Conservation (phyloP, 2,329 filamentous ascomycete genomes). For the Paraphaeosphaeria minitans region DNA sequence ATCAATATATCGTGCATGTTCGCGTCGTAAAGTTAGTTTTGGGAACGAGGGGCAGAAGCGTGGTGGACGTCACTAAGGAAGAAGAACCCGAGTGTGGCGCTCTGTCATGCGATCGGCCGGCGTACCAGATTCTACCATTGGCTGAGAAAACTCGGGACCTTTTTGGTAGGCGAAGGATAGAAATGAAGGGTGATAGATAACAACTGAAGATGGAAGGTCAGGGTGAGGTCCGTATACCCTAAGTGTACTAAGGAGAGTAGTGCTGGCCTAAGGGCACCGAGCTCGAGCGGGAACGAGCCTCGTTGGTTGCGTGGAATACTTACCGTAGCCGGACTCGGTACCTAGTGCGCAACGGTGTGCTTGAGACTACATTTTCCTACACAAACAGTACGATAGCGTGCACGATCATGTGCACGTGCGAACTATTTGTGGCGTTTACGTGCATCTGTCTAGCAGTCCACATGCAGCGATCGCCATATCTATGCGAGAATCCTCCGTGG, state of each 20-base stretch:
- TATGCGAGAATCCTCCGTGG: background rate
- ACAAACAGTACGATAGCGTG: background rate
- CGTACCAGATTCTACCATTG: background rate
- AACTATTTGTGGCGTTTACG: background rate
- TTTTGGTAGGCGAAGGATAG: constrained; percentile 4
- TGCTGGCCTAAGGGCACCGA: background rate
- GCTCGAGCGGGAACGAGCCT: background rate
- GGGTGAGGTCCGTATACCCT: background rate
- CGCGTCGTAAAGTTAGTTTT: background rate
- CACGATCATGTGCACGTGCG: background rate
- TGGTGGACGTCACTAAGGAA: constrained; percentile 1
- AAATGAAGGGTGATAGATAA: background rate
- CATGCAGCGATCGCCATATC: background rate
- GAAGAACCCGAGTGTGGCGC: constrained; percentile 7
- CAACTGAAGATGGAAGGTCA: background rate
- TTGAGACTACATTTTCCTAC: background rate
- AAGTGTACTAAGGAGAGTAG: background rate
- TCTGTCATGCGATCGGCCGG: constrained; percentile 2
- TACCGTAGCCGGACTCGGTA: background rate
- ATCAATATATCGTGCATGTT: constrained; percentile 9
- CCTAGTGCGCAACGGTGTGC: background rate
- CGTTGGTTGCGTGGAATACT: background rate
- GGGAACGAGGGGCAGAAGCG: background rate
- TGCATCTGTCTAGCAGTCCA: background rate
- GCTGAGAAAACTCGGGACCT: background rate